Evolutionary conservation across 2,329 filamentous ascomycete genomes (phyloP), one percentile per base, ranked within the genome.

Genomic region (Neurospora crassa): DNA sequence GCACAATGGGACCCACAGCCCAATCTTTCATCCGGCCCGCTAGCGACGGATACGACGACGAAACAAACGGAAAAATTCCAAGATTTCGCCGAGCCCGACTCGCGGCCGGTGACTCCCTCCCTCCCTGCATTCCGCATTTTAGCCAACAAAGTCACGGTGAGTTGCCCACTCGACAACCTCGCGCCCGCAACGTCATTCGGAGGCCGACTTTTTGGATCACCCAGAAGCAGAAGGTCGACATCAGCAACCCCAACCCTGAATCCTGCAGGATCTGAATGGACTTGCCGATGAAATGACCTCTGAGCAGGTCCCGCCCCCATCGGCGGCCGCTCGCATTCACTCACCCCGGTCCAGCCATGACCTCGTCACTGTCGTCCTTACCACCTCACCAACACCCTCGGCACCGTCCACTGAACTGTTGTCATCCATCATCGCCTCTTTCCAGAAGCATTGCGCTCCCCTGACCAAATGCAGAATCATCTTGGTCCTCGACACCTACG

Each of bases 321-420:
- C 42, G n/a, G 40, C 68, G 45, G 41, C 70, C 59, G 41, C 20
- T 37, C 29, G 29, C 24, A 63, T 14, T 34, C 24, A 34, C 53
- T 34, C 53, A 59, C 24, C 3, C 53, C 53, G 37, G 11, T 24
- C 37, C 70, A 68, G 34, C 67, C 70, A 70, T 34, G 72, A 75
- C 20, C 68, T 77, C 20, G 67, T 85, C 43, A 85, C 83, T 0
- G 76, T 85, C 69, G 82, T 88, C 68, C 82, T 88, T 73, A 87
- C 86, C 1, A 88, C 86, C 0, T 88, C 86, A 2, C 82, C 86
- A 0, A 88, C 86, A 0, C 86, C 86, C 0, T 88, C 86, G 0
- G 82, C 84, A 0, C 86, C 86, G 0, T 84, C 84, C 0, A 85
- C 85, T 0, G 85, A 87, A 18, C 82, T 88, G 0, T 74, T 88